Evolutionary conservation across 257 asterid genomes (phyloP), one percentile per base, ranked within the genome.

Genomic region (Scutellaria galericulata): DNA sequence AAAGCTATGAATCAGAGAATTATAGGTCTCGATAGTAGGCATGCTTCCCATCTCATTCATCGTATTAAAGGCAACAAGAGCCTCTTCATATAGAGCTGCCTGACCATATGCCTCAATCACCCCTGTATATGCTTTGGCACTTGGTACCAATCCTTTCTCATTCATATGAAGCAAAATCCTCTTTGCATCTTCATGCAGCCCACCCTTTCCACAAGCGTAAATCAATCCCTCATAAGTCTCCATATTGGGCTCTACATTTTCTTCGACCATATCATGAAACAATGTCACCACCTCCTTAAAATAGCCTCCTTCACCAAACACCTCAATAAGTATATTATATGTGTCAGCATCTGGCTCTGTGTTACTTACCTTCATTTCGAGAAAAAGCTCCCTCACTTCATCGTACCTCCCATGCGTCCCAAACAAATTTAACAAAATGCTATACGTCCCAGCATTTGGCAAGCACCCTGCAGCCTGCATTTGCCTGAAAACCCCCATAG

Each of bases 281-380:
- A 94, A 85, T 52, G 99, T 91, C 76, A 94, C 99, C 68, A 91
- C 98, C 88, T 94, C 99, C 88, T 91, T 91, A 81, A 94, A 94
- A 81, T 94, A 94, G 50, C 98, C 99, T 10, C 99, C 98, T 78
- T 91, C 98, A 47, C 97, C 97, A 66, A 91, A 94, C 50, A 91
- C 99, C 64, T 85, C 88, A 15, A 91, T 89, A 31, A 94, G 97
- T 75, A 89, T 91, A 82, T 94, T 94, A 64, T 89, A 94, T 1
- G 99, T 88, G 69, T 84, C 91, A 0, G 93, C 97, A 84, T 89
- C 95, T 0, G 97, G 97, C 62, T 94, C 96, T 3, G 96, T 89
- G 73, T 89, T 87, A 74, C 96, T 89, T 67, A 87, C 92, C 83
- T 94, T 94, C 99, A 94, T 91, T 80, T 94, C 99, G 64, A 91